Conservation (phyloP, 1,284 basidiomycete genomes). For the Coriolopsis trogii region DNA sequence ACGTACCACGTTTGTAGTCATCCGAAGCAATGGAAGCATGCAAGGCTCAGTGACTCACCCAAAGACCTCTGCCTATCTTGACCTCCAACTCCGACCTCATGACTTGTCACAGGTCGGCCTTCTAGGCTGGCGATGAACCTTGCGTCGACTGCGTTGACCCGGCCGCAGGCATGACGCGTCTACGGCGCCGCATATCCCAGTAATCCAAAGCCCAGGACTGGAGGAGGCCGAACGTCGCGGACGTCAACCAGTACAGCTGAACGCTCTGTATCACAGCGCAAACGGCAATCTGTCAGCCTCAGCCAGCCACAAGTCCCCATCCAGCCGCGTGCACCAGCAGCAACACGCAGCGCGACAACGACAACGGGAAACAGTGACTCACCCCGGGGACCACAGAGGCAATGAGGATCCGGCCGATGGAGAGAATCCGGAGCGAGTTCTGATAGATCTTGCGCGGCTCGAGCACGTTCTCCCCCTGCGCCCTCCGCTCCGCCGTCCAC, state of each 20-base stretch:
- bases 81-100: neutral
- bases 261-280: conserved; percentile 55
- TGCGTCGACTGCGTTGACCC: conserved; percentile 9
- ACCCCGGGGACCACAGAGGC: conserved; percentile 83
- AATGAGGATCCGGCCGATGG: conserved; percentile 74
- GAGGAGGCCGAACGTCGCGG: conserved; percentile 76
- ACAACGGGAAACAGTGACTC: conserved; percentile 26
- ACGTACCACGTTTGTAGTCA: conserved; percentile 74
- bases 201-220: conserved; percentile 81
- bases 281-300: neutral
- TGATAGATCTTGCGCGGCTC: conserved; percentile 63
- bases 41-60: conserved; percentile 10
- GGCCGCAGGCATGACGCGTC: conserved; percentile 9
- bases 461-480: conserved; percentile 42
- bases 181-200: conserved; percentile 53
- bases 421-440: conserved; percentile 59
- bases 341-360: neutral
- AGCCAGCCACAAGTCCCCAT: too few species aligned
- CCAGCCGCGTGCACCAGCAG: too few species aligned
- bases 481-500: conserved; percentile 43
- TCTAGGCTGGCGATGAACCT: neutral
- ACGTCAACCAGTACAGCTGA: conserved; percentile 84
- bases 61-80: neutral
- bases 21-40: conserved; percentile 33
- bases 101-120: too few species aligned